Evolutionary conservation across 2,329 filamentous ascomycete genomes (phyloP).

Genomic region (Colletotrichum ledebouriae): DNA sequence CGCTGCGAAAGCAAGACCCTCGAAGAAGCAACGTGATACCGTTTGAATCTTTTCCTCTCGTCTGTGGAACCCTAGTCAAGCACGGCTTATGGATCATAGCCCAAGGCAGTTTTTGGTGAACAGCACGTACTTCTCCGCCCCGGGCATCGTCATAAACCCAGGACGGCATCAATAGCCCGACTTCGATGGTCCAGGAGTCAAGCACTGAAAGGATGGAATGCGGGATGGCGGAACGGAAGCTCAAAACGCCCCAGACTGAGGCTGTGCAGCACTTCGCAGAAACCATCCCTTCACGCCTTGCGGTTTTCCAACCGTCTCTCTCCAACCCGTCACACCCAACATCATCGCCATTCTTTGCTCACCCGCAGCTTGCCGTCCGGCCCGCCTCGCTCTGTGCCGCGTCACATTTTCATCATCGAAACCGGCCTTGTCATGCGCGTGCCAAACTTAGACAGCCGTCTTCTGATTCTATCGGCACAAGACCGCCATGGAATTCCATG

Average conservation of each 20-base stretch:
- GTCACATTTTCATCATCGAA: conserved; percentile 3
- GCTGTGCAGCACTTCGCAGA: conserved; percentile 30
- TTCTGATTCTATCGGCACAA: background rate
- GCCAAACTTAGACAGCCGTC: background rate
- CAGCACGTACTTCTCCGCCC: conserved; percentile 9
- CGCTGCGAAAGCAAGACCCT: background rate
- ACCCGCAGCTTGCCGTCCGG: conserved; percentile 12
- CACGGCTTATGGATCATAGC: background rate
- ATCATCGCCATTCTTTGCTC: conserved; percentile 10
- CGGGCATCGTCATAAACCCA: conserved; percentile 12
- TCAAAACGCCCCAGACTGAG: conserved; percentile 24
- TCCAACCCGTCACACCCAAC: conserved; percentile 5
- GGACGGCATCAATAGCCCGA: background rate
- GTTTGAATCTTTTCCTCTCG: background rate
- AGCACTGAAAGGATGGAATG: conserved; percentile 24
- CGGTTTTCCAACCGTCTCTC: conserved; percentile 2
- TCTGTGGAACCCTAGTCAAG: conserved; percentile 17
- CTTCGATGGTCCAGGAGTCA: conserved; percentile 3
- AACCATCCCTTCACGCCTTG: conserved; percentile 5
- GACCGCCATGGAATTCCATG: background rate
- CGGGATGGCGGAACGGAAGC: conserved; percentile 22
- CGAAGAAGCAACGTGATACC: conserved; percentile 1
- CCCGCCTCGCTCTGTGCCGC: conserved; percentile 14
- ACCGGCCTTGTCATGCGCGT: conserved; percentile 12
- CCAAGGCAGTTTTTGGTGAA: background rate